Evolutionary conservation across 2,329 filamentous ascomycete genomes (phyloP), one percentile per base, ranked within the genome.

Genomic region (Talaromyces funiculosus): DNA sequence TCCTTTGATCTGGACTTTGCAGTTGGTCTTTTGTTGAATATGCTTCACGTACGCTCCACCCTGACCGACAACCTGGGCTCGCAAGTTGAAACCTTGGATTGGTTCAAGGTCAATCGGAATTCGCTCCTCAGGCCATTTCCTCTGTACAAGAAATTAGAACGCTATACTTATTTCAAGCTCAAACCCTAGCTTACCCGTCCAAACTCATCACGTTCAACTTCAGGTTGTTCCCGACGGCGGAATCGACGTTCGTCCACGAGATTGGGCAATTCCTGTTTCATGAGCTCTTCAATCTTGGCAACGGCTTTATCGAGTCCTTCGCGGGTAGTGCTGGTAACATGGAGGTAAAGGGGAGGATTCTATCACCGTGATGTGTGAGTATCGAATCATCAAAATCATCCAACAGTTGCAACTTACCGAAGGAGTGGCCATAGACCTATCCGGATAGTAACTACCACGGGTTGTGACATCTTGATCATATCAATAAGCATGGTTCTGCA

Each of bases 121-220:
- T 69, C 90, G 91, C 77, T 97, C 92, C 72, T 97, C 94, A 0
- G 94, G 93, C 94, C 94, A 99, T 90, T 97, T 99, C 67, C 92
- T 91, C 91, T 96, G 57, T 10, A 35, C 59, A 2, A 5, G 66
- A 42, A 18, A 37, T 47, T 16, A 37, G 20, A 40, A 29, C 9
- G 20, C n/a, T 3, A 29, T 16, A 22, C 49, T n/a, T 8, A 8
- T 40, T n/a, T n/a, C 12, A 37, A 16, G 38, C 29, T 31, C n/a
- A 12, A 45, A 5, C 7, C n/a, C 8, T 53, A 20, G 12, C 63
- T 61, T 85, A 96, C 91, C 70, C 93, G 86, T 66, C 92, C 93
- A 73, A 88, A 92, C 72, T 96, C 91, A 70, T 97, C 93, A 62
- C 91, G 86, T 75, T 97, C 94, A 61, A 84, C 84, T 65, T 94